Percentiles rank a stretch among this genome's conserved stretches.
Conservation (phyloP, 179 eudicot species). For the Beta lomatogona region DNA sequence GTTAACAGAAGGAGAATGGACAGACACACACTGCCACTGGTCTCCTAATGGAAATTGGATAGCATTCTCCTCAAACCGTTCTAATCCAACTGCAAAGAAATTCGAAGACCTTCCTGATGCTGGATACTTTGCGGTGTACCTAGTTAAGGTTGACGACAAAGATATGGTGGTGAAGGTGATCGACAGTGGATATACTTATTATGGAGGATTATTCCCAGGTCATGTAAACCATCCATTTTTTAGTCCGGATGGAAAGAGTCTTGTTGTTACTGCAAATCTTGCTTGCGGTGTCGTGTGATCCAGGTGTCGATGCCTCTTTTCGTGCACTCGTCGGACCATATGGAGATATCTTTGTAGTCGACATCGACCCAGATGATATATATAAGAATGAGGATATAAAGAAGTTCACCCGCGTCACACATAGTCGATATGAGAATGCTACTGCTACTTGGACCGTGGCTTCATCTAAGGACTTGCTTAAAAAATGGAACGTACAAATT, state of each 20-base stretch:
- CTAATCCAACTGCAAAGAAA: slow-evolving; percentile 2
- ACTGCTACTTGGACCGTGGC: slow-evolving; percentile 16
- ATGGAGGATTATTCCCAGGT: neutral
- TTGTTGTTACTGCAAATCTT: neutral
- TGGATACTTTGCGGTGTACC: slow-evolving; percentile 24
- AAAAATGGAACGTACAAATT: neutral
- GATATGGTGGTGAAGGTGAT: slow-evolving; percentile 20
- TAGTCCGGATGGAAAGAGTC: slow-evolving; percentile 8
- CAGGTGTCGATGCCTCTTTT: slow-evolving; percentile 24
- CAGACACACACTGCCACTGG: slow-evolving; percentile 38
- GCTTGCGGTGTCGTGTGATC: slow-evolving; percentile 13
- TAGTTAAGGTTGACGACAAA: slow-evolving; percentile 21
- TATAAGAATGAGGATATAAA: neutral
- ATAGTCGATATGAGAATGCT: slow-evolving; percentile 11
- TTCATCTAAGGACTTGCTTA: neutral
- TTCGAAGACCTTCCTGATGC: slow-evolving; percentile 19
- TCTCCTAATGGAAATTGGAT: slow-evolving; percentile 32
- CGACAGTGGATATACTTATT: neutral
- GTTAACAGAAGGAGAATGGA: slow-evolving; percentile 27
- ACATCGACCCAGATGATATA: slow-evolving; percentile 8
- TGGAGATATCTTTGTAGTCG: slow-evolving; percentile 11
- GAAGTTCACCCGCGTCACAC: slow-evolving; percentile 6
- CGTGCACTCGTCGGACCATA: slow-evolving; percentile 7
- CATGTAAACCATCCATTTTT: slow-evolving; percentile 2
- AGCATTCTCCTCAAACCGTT: slow-evolving; percentile 27